Conservation (phyloP, 1,284 basidiomycete species). For the Prillingera fragicola region DNA sequence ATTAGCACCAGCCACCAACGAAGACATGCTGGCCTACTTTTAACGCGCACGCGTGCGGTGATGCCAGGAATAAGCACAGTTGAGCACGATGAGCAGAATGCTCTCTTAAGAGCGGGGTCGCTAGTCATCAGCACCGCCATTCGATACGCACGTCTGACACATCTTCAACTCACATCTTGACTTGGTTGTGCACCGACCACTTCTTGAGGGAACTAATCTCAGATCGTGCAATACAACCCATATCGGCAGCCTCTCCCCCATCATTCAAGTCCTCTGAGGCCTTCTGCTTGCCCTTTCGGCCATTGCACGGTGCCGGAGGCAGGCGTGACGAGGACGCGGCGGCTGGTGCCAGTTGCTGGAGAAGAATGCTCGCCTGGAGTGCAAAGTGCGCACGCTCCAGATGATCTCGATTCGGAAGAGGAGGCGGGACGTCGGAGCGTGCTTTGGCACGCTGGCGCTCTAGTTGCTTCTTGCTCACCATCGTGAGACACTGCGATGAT, state of each 20-base stretch:
- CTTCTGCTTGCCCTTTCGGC: conserved; percentile 5
- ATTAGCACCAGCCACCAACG: background rate
- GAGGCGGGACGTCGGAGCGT: conserved; percentile 23
- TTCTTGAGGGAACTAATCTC: conserved; percentile 26
- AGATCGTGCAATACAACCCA: conserved; percentile 22
- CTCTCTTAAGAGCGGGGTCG: conserved; percentile 37
- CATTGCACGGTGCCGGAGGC: no score
- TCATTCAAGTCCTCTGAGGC: background rate
- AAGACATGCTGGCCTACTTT: conserved; percentile 24
- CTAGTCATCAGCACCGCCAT: conserved; percentile 17
- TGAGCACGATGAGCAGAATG: conserved; percentile 31
- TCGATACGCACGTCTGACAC: background rate
- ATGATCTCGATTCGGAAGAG: conserved; percentile 33
- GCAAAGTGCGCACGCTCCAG: conserved; percentile 42
- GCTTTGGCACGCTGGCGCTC: no score
- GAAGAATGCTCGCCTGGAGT: conserved; percentile 35
- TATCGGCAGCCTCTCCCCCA: conserved; percentile 9
- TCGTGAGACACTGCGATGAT: no score
- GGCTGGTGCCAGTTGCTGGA: conserved; percentile 26
- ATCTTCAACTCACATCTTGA: conserved; percentile 33
- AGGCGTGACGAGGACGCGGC: background rate
- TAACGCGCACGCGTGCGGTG: conserved; percentile 31
- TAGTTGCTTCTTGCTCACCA: no score
- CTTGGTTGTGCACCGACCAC: conserved; percentile 40
- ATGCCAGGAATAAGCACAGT: conserved; percentile 41